Evolutionary conservation across 2,329 filamentous ascomycete genomes (phyloP).

Genomic region (Alternaria atra): DNA sequence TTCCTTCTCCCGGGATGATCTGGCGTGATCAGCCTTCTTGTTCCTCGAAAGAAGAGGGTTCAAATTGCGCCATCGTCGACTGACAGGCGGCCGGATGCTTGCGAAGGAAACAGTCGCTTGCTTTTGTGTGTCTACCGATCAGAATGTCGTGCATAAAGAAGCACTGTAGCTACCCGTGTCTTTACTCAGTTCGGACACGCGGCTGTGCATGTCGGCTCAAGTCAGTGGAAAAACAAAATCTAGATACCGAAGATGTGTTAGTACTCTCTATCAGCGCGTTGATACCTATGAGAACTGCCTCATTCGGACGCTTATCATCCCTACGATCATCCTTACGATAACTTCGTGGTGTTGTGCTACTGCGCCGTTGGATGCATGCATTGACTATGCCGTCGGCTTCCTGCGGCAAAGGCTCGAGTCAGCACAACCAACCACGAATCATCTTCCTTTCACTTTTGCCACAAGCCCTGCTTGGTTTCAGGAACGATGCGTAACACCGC

Average conservation of each 20-base stretch:
- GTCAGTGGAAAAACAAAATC: neutral
- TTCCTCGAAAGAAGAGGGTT: conserved; percentile 1
- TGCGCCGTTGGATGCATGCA: conserved; percentile 7
- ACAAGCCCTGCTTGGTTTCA: neutral
- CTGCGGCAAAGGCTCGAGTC: conserved; percentile 8
- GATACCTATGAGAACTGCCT: neutral
- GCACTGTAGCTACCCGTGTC: conserved; percentile 10
- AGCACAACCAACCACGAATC: conserved; percentile 4
- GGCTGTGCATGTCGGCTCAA: neutral
- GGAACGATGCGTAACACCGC: conserved; percentile 7
- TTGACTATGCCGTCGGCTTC: neutral
- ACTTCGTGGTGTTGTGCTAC: conserved; percentile 1
- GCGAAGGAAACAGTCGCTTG: neutral
- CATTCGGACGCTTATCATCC: conserved; percentile 2
- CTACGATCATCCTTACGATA: neutral
- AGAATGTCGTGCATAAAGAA: conserved; percentile 9
- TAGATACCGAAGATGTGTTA: neutral
- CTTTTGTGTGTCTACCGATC: conserved; percentile 3
- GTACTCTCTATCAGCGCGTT: neutral
- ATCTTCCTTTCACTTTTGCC: neutral
- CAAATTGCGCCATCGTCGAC: neutral
- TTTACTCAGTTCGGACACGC: neutral
- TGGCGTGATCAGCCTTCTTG: neutral
- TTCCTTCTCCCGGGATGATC: conserved; percentile 4
- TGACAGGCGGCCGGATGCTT: conserved; percentile 1